Evolutionary conservation across 805 yeast genomes (phyloP), one percentile per base, ranked within the genome.

Genomic region (Huiozyma sinensis): DNA sequence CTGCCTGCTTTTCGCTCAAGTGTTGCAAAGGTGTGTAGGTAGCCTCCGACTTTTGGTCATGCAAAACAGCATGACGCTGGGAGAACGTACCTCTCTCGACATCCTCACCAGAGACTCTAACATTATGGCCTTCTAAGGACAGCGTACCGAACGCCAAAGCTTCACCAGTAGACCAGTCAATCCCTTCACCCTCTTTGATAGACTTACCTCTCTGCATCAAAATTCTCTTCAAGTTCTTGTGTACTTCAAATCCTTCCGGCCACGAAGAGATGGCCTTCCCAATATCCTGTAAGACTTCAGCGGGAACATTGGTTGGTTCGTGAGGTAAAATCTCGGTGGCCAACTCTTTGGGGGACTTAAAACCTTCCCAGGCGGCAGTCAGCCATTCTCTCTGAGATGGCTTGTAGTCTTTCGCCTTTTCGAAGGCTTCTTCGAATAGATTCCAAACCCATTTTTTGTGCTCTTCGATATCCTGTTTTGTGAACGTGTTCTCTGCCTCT

Each of bases 11-110:
- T 55, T 80, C 84, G 53, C 78, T 70, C 54, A 90, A 71, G 63
- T 84, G 74, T 67, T 83, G 77, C 65, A 92, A 76, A 58, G 98
- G 97, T 47, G 87, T 81, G 71, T 83, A 80, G 29, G 85, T 79
- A 40, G 70, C 69, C 68, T 89, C 97, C 40, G 84, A 80, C 44
- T 78, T 72, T 72, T 92, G 99, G 68, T 92, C 98, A 66, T 92
- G 98, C 66, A 92, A 74, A 40, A 92, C 97, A 47, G 97, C 90
- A 64, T 92, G 99, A 72, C 99, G 90, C 74, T 92, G 99, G 44
- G 98, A 92, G 77, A 92, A 90, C 36, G 99, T 92, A 75, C 99
- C 99, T 79, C 99, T 88, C 77, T 92, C 98, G 53, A 92, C 97
- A 77, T 92, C 99, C 75, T 92, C 97, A 66, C 99, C 99, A 39